These are phyloP conservation scores for Sugiyamaella xylanicola DNA, from an alignment of 1,139 yeast species.

Conservation along the genomic window DNA sequence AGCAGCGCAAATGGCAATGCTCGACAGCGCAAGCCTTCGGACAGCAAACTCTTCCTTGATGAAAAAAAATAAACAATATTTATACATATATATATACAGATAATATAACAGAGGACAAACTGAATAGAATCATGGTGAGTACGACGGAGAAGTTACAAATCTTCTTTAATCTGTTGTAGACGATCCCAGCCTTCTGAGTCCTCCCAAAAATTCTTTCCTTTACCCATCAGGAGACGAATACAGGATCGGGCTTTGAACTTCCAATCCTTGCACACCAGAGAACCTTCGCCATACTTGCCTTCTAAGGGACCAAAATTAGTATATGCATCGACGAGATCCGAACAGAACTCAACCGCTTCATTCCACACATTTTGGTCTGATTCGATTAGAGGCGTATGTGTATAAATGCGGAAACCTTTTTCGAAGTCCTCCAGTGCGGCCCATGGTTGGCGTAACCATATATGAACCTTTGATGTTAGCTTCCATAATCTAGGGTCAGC, in stretches of 20 bases:
- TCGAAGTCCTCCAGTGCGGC: conserved; percentile 82
- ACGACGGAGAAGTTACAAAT: conserved; percentile 26
- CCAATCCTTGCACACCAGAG: conserved; percentile 89
- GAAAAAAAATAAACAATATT: conserved; percentile 8
- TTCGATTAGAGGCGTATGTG: conserved; percentile 66
- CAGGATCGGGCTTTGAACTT: conserved; percentile 76
- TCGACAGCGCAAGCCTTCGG: conserved; percentile 13
- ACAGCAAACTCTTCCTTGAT: conserved; percentile 18
- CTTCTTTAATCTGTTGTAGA: conserved; percentile 57
- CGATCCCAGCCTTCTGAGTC: conserved; percentile 76
- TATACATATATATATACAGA: conserved; percentile 2
- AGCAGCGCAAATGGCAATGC: conserved; percentile 3
- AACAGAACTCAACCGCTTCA: conserved; percentile 77
- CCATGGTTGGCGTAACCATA: conserved; percentile 91
- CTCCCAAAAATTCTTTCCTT: conserved; percentile 80
- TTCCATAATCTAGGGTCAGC: conserved; percentile 80
- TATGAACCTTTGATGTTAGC: conserved; percentile 75
- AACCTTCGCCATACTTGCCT: conserved; percentile 83
- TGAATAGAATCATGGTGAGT: not conserved
- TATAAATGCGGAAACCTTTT: conserved; percentile 74
- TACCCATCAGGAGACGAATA: conserved; percentile 73
- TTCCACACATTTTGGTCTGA: conserved; percentile 69
- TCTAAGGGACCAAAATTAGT: conserved; percentile 83
- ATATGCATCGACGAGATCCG: conserved; percentile 83
- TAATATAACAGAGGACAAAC: not conserved